Evolutionary conservation across 345 rosid genomes (phyloP).

Genomic region (thale cress (Arabidopsis thaliana)): TAIR10.1 NC_003070.9:6831001-6831500

Average conservation of each 20-base stretch:
- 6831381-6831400: conserved; percentile 12
- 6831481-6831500: neutral
- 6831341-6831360: neutral
- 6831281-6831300: neutral
- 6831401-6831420: conserved; percentile 19
- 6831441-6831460: conserved; percentile 3
- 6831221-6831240: neutral
- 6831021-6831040: too few species aligned
- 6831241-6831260: neutral
- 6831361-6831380: neutral
- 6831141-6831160: too few species aligned
- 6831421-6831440: neutral
- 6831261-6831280: conserved; percentile 2
- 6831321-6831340: neutral
- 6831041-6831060: too few species aligned
- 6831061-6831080: too few species aligned
- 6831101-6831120: too few species aligned
- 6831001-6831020: too few species aligned
- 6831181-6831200: conserved; percentile 8
- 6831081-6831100: too few species aligned
- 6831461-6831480: conserved; percentile 19
- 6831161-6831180: neutral
- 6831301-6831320: neutral
- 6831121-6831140: too few species aligned
- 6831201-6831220: neutral